A percentile compares a stretch with the other conserved stretches of the same genome.
Evolutionary conservation across 805 yeast species (phyloP).

Genomic region (Candida berthetii): DNA sequence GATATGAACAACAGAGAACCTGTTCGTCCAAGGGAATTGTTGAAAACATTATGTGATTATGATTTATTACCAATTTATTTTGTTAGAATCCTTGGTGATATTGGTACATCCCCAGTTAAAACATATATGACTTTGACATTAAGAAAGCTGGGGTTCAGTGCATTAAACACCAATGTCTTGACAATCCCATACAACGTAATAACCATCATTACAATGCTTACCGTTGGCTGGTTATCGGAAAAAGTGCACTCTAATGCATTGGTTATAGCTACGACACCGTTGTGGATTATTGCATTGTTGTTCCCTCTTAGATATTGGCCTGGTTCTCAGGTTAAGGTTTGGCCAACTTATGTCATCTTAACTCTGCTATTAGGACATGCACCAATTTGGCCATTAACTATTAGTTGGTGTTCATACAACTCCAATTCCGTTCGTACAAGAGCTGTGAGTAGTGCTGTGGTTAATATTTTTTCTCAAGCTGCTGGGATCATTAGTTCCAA

Average conservation of each 20-base stretch:
- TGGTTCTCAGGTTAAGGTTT: conserved; percentile 28
- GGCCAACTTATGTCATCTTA: conserved; percentile 37
- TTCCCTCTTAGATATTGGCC: conserved; percentile 32
- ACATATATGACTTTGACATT: conserved; percentile 44
- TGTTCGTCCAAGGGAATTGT: conserved; percentile 32
- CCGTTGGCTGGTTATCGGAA: conserved; percentile 32
- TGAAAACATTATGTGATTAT: conserved; percentile 37
- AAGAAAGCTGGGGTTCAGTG: conserved; percentile 42
- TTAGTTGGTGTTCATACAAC: conserved; percentile 56
- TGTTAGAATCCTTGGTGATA: conserved; percentile 35
- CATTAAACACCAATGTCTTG: conserved; percentile 45
- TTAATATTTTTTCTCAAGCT: conserved; percentile 58
- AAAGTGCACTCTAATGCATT: conserved; percentile 24
- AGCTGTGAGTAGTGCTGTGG: conserved; percentile 59
- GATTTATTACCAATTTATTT: conserved; percentile 51
- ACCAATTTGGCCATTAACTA: conserved; percentile 50
- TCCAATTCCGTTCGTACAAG: conserved; percentile 56
- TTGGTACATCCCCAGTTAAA: conserved; percentile 29
- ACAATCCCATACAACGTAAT: conserved; percentile 43
- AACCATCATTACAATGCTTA: conserved; percentile 28
- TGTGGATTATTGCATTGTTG: conserved; percentile 32
- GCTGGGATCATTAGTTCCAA: conserved; percentile 49
- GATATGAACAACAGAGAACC: conserved; percentile 61
- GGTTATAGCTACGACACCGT: conserved; percentile 20
- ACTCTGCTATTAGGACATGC: conserved; percentile 32